Percentiles rank a stretch among this genome's conserved stretches.
These are phyloP conservation scores for Ogataea paradorogensis DNA, from an alignment of 805 yeast species.

Conservation along the genomic window DNA sequence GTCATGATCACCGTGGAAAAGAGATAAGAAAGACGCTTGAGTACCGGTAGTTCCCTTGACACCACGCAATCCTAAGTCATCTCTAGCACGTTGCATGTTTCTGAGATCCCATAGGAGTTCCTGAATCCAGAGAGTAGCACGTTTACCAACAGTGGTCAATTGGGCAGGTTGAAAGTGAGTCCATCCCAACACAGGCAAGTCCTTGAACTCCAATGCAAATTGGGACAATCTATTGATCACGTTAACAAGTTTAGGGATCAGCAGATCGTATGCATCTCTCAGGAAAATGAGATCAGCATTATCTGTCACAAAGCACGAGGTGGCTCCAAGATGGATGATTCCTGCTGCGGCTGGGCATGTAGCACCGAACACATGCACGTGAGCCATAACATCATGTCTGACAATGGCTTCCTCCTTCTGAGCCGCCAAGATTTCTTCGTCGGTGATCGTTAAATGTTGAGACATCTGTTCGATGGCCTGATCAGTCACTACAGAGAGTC, in stretches of 20 bases:
- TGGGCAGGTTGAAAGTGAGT: slow-evolving; percentile 99
- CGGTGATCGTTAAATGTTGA: slow-evolving; percentile 75
- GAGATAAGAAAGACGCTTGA: slow-evolving; percentile 91
- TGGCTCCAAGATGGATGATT: slow-evolving; percentile 96
- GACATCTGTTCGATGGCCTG: slow-evolving; percentile 89
- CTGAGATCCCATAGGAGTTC: slow-evolving; percentile 97
- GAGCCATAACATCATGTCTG: slow-evolving; percentile 99
- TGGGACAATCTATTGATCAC: slow-evolving; percentile 86
- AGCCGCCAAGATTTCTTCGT: slow-evolving; percentile 88
- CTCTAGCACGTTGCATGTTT: slow-evolving; percentile 92
- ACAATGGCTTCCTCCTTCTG: slow-evolving; percentile 94
- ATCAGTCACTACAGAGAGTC: slow-evolving; percentile 78
- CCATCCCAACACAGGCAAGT: slow-evolving; percentile 97
- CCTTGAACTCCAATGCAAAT: slow-evolving; percentile 90
- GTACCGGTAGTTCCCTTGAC: slow-evolving; percentile 99
- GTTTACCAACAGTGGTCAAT: slow-evolving; percentile 96
- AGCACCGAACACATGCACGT: slow-evolving; percentile 91
- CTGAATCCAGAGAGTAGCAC: slow-evolving; percentile 97
- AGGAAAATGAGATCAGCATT: slow-evolving; percentile 96
- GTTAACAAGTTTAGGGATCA: slow-evolving; percentile 93
- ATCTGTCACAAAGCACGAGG: slow-evolving; percentile 96
- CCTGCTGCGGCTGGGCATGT: slow-evolving; percentile 96
- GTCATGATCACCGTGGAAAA: slow-evolving; percentile 96
- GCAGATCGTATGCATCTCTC: slow-evolving; percentile 90
- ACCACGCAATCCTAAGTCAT: slow-evolving; percentile 94